Evolutionary conservation across 345 rosid species (phyloP).

Genomic region (Orychophragmus violaceus): DNA sequence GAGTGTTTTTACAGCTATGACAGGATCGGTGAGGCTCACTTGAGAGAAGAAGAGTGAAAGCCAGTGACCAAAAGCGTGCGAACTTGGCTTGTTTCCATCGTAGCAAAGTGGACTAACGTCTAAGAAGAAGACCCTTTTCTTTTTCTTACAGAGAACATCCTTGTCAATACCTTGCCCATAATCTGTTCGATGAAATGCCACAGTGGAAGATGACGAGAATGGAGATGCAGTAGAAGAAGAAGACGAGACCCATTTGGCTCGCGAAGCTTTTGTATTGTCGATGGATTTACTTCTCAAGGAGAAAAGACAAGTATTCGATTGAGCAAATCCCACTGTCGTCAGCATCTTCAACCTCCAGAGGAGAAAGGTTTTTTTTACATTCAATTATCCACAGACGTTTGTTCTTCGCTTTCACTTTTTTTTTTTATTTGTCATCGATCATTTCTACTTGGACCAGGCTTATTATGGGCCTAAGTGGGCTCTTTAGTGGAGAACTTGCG

Average conservation of each 20-base stretch:
- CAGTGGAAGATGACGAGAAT: not conserved
- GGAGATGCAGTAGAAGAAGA: not conserved
- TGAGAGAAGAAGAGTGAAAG: constrained; percentile 74
- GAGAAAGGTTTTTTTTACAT: not conserved
- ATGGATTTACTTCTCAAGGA: not conserved
- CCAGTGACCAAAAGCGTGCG: constrained; percentile 67
- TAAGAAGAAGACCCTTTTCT: constrained; percentile 79
- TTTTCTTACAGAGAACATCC: constrained; percentile 25
- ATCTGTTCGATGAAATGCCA: constrained; percentile 48
- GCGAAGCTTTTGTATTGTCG: not conserved
- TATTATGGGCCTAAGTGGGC: not conserved
- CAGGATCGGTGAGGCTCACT: constrained; percentile 76
- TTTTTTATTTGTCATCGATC: not conserved
- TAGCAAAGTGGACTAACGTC: constrained; percentile 89
- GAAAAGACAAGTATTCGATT: constrained; percentile 6
- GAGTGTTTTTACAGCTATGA: constrained; percentile 62
- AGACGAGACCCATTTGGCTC: constrained; percentile 4
- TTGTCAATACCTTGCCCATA: constrained; percentile 24
- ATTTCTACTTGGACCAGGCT: not conserved
- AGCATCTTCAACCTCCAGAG: constrained; percentile 17
- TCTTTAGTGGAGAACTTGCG: not conserved
- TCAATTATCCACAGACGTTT: not conserved
- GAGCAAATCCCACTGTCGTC: constrained; percentile 20
- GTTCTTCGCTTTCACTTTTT: not conserved
- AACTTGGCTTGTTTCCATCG: constrained; percentile 71